Percentiles rank a stretch among this genome's conserved stretches.
These are phyloP conservation scores for Fraxinus cuspidata DNA, from an alignment of 257 asterid genomes.

Conservation along the genomic window DNA sequence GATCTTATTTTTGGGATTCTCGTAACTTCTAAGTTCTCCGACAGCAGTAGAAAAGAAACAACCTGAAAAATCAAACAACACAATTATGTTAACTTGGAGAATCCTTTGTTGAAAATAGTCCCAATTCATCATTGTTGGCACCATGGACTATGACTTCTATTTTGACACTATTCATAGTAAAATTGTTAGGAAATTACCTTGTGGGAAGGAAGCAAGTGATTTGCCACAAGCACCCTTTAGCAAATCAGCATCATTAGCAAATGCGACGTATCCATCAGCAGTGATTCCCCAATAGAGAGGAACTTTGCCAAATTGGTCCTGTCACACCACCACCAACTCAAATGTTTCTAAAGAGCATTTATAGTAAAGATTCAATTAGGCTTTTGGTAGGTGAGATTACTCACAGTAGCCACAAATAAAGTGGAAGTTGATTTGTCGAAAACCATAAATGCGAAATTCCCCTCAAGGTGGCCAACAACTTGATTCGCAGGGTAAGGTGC, in stretches of 20 bases:
- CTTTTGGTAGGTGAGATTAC: constrained; percentile 30
- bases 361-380: constrained; percentile 4
- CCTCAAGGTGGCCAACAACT: constrained; percentile 95
- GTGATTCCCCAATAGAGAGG: constrained; percentile 99
- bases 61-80: constrained; percentile 51
- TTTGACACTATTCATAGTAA: not conserved
- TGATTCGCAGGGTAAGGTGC: constrained; percentile 98
- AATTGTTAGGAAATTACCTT: constrained; percentile 45
- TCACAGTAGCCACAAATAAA: constrained; percentile 88
- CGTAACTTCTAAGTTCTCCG: constrained; percentile 89
- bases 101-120: not conserved
- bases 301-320: constrained; percentile 96
- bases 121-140: not conserved
- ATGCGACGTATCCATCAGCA: constrained; percentile 95
- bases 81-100: constrained; percentile 16
- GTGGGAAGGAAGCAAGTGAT: constrained; percentile 98
- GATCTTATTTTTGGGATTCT: constrained; percentile 92
- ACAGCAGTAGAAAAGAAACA: constrained; percentile 90
- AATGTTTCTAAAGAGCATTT: constrained; percentile 14
- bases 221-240: constrained; percentile 99
- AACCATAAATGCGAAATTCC: constrained; percentile 81
- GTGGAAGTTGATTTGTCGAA: constrained; percentile 88
- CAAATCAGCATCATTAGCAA: constrained; percentile 87
- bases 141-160: not conserved
- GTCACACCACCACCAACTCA: constrained; percentile 41